Base-by-base conservation (phyloP, 345 rosid genomes). In the Syzygium aromaticum region DNA sequence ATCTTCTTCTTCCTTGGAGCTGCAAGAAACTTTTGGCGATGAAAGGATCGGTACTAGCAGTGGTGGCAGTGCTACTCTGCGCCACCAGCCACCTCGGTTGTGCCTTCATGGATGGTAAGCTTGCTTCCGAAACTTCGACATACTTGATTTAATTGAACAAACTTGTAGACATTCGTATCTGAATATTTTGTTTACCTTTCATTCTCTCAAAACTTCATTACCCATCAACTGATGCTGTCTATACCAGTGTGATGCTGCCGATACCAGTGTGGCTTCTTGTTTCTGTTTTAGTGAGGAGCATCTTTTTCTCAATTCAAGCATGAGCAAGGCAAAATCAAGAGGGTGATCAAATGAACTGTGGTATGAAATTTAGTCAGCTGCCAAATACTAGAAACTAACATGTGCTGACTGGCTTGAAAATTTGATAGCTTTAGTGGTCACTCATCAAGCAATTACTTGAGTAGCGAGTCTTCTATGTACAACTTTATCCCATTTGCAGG, bases 91-190 rank as follows among this genome's bases (percentile, higher is more conserved):
- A 46, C 51, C 46, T 46, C 40, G 11, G 77, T 8, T 40, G 53
- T 10, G 87, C 54, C 78, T 86, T 86, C 82, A 56, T 86, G 14
- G 87, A 86, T 14, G 87, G 87, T 86, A n/a, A 86, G 87, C 84
- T 28, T 5, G 87, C 84, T 28, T 5, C 54, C 22, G 0, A 5
- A 73, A n/a, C 61, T 52, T 2, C 3, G 28, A 19, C 85, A 23
- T 25, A 2, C 38, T 25, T 54, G 23, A 25, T 46, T 49, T 25
- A 46, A 25, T 6, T 25, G 80, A 13, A 33, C 1, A 83, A 52
- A 49, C 53, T 0, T 13, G 85, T 17, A 73, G 80, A 73, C 80
- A 9, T 67, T 25, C 27, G 54, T 83, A 49, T 52, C 54, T 52
- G 53, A 82, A 82, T 51, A 51, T 51, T 22, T 51, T 51, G 30